Percentiles rank a stretch among this genome's conserved stretches.
Evolutionary conservation across 768 basidiomycete species (phyloP).

Genomic region (Russula ochroleuca): DNA sequence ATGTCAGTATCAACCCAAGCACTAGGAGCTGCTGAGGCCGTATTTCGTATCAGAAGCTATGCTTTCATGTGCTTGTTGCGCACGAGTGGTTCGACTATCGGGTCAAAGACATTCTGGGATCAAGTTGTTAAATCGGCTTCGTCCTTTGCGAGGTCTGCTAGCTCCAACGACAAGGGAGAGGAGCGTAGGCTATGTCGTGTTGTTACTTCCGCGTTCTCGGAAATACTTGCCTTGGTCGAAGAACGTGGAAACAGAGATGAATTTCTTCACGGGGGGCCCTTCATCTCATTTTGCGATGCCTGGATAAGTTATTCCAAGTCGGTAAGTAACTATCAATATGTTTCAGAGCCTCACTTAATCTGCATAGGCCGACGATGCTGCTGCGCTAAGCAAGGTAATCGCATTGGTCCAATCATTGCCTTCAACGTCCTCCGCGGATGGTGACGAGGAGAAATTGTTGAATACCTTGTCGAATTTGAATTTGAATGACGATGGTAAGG

Average conservation of each 20-base stretch:
- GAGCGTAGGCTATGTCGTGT: slow-evolving; percentile 22
- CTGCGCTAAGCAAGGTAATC: slow-evolving; percentile 17
- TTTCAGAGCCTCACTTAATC: slow-evolving; percentile 7
- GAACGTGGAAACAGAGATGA: slow-evolving; percentile 34
- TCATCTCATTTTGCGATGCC: slow-evolving; percentile 62
- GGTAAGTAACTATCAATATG: slow-evolving; percentile 37
- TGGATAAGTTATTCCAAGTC: slow-evolving; percentile 65
- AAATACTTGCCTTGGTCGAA: slow-evolving; percentile 43
- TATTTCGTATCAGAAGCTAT: slow-evolving; percentile 42
- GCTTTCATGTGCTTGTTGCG: slow-evolving; percentile 46
- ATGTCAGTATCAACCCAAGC: slow-evolving; percentile 34
- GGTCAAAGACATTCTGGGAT: slow-evolving; percentile 63
- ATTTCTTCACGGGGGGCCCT: slow-evolving; percentile 51
- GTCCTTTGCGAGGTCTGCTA: slow-evolving; percentile 36
- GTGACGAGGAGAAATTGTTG: slow-evolving; percentile 18
- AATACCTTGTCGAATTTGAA: slow-evolving; percentile 18
- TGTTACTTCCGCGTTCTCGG: slow-evolving; percentile 44
- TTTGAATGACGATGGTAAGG: slow-evolving; percentile 4
- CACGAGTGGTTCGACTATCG: slow-evolving; percentile 45
- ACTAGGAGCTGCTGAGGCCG: slow-evolving; percentile 26
- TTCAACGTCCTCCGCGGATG: slow-evolving; percentile 2
- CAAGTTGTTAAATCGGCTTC: slow-evolving; percentile 52
- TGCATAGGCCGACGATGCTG: slow-evolving; percentile 46
- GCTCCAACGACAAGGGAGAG: slow-evolving; percentile 12
- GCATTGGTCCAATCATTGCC: slow-evolving; percentile 14